Conservation (phyloP, 2,329 filamentous ascomycete species). For the Hymenoscyphus albidus region DNA sequence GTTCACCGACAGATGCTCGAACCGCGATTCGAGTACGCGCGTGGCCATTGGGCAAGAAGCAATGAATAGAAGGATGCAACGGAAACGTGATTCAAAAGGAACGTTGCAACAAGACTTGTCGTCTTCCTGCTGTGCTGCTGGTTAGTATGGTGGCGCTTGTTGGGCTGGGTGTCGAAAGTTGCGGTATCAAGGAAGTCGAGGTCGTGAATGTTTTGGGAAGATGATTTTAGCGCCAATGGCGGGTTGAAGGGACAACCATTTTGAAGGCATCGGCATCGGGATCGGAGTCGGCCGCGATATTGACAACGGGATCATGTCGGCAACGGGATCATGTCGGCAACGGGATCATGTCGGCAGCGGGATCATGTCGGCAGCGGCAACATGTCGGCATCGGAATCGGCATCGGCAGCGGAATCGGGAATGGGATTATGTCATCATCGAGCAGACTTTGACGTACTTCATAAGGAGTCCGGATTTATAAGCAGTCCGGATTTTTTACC, state of each 20-base stretch:
- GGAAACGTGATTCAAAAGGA: background rate
- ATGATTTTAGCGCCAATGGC: background rate
- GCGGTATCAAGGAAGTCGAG: background rate
- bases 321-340: too few species aligned
- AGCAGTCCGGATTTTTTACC: too few species aligned
- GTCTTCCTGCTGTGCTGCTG: slow-evolving; percentile 11
- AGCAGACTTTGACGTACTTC: too few species aligned
- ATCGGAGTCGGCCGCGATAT: too few species aligned
- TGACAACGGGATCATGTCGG: too few species aligned
- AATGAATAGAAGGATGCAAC: background rate
- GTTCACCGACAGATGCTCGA: slow-evolving; percentile 84
- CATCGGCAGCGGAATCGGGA: too few species aligned
- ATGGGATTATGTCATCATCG: too few species aligned
- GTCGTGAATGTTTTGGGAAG: background rate
- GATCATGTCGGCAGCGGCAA: too few species aligned
- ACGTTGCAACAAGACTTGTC: background rate
- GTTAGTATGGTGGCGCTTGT: slow-evolving; percentile 22
- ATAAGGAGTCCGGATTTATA: too few species aligned
- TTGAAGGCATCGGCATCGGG: background rate
- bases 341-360: too few species aligned
- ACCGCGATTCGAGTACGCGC: slow-evolving; percentile 75
- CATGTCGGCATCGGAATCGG: too few species aligned
- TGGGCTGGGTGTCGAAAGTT: background rate
- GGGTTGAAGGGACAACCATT: background rate
- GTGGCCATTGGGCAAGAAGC: slow-evolving; percentile 55